Evolutionary conservation across 768 basidiomycete genomes (phyloP).

Genomic region (Termitomyces sp.): DNA sequence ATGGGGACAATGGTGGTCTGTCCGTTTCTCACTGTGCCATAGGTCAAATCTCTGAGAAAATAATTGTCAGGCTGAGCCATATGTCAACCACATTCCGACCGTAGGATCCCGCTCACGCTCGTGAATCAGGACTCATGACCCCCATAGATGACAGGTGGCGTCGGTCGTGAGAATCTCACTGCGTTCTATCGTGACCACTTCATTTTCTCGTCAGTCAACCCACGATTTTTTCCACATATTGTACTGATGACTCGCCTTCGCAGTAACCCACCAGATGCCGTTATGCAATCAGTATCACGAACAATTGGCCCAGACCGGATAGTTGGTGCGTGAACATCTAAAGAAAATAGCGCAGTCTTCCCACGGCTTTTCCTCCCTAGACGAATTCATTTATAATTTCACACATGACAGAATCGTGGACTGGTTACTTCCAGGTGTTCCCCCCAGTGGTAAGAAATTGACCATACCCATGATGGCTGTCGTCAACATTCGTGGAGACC

Average conservation of each 20-base stretch:
- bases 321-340: constrained; percentile 31
- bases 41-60: not conserved
- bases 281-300: constrained; percentile 40
- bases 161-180: constrained; percentile 43
- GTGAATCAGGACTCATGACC: not conserved
- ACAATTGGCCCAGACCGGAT: constrained; percentile 47
- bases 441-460: constrained; percentile 43
- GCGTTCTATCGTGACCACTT: constrained; percentile 55
- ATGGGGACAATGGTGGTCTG: constrained; percentile 52
- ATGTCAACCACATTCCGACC: constrained; percentile 56
- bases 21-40: constrained; percentile 2
- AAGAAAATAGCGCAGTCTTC: not conserved
- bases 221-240: not conserved
- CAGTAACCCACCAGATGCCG: constrained; percentile 44
- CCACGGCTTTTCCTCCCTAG: constrained; percentile 17
- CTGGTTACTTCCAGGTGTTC: constrained; percentile 49
- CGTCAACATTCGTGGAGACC: constrained; percentile 43
- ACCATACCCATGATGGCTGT: constrained; percentile 49
- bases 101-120: constrained; percentile 18
- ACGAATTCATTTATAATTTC: constrained; percentile 44
- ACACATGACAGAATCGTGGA: constrained; percentile 41
- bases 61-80: constrained; percentile 41
- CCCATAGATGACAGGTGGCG: constrained; percentile 47
- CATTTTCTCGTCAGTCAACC: constrained; percentile 39
- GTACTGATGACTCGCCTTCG: not conserved